These are phyloP conservation scores for Fagopyrum homotropicum DNA, from an alignment of 148 eudicot genomes.

Conservation along the genomic window DNA sequence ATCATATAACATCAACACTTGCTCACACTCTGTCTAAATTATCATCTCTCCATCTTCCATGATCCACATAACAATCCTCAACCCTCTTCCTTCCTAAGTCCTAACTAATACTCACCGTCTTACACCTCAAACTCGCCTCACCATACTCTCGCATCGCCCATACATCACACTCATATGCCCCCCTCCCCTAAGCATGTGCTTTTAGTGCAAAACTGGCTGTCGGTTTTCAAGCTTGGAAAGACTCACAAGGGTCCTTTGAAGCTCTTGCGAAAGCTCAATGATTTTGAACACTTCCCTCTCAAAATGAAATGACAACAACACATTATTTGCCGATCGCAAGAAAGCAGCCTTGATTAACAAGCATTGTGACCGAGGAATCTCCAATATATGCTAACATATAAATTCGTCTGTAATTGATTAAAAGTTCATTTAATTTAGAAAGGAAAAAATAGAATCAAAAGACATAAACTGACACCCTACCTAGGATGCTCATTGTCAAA, in stretches of 20 bases:
- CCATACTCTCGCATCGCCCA: slow-evolving; percentile 10
- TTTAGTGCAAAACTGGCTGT: background rate
- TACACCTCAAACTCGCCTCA: background rate
- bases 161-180: background rate
- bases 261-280: background rate
- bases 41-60: slow-evolving; percentile 2
- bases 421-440: too few relatives aligned
- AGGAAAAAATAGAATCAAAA: too few relatives aligned
- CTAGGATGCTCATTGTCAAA: too few relatives aligned
- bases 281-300: background rate
- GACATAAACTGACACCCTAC: too few relatives aligned
- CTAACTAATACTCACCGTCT: background rate
- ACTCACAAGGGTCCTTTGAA: background rate
- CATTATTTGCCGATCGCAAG: background rate
- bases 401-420: too few relatives aligned
- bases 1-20: background rate
- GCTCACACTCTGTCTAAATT: background rate
- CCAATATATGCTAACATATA: too few relatives aligned
- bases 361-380: background rate
- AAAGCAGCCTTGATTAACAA: background rate
- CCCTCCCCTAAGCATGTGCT: background rate
- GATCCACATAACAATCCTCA: slow-evolving; percentile 6
- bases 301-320: background rate
- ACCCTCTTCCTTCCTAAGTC: background rate
- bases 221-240: background rate